phyloP scores from a whole-genome alignment of 2,329 filamentous ascomycete species.

The Ilyonectria mors-panacis region DNA sequence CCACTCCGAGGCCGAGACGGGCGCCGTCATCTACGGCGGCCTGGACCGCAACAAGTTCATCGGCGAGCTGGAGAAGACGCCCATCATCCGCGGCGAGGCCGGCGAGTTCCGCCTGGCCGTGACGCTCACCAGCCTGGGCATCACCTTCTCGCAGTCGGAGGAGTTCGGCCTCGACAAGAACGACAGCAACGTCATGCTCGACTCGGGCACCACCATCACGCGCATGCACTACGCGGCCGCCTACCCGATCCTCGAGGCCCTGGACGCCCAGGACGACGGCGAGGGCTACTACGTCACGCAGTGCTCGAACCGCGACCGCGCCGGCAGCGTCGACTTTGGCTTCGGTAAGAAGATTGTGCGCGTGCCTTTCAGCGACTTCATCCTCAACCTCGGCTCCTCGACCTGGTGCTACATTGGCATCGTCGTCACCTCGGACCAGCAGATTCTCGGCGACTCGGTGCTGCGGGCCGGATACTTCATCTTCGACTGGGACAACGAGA shows the following conservation, averaged over 20 bases:
- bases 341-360: constrained; percentile 60
- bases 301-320: constrained; percentile 56
- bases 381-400: constrained; percentile 59
- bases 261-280: constrained; percentile 58
- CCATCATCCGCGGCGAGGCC: constrained; percentile 57
- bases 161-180: constrained; percentile 46
- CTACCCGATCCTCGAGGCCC: constrained; percentile 58
- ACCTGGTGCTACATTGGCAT: constrained; percentile 61
- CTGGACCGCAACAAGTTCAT: constrained; percentile 67
- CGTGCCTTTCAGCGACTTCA: constrained; percentile 64
- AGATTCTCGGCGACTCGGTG: constrained; percentile 61
- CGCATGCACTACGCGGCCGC: constrained; percentile 62
- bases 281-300: constrained; percentile 62
- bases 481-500: constrained; percentile 62
- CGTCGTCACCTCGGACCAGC: constrained; percentile 56
- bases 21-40: constrained; percentile 68
- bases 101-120: constrained; percentile 57
- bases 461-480: constrained; percentile 62
- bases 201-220: constrained; percentile 67
- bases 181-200: constrained; percentile 63
- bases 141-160: constrained; percentile 45
- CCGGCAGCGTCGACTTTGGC: constrained; percentile 64
- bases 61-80: constrained; percentile 60
- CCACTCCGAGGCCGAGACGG: constrained; percentile 58
- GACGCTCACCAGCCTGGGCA: constrained; percentile 50